phyloP scores from a whole-genome alignment of 108 stramenopile genomes.

The Fistulifera solaris region DNA sequence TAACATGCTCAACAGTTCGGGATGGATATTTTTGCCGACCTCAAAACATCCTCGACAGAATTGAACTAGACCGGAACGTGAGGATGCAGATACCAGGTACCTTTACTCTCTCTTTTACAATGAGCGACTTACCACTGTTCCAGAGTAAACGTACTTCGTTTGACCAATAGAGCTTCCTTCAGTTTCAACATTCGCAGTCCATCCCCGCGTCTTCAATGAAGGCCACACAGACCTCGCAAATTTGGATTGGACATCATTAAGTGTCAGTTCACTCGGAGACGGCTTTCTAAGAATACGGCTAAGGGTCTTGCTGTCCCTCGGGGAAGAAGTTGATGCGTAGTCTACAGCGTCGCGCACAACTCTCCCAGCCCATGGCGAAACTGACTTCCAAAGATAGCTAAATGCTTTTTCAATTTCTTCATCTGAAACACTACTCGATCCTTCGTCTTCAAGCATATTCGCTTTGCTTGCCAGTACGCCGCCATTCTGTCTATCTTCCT shows the following conservation, averaged over 20 bases:
- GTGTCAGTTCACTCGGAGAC: no score
- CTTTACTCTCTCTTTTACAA: no score
- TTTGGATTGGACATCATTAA: background rate
- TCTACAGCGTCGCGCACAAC: background rate
- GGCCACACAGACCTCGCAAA: constrained; percentile 53
- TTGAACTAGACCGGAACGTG: constrained; percentile 13
- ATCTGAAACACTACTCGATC: background rate
- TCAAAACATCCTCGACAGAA: constrained; percentile 45
- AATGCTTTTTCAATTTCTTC: constrained; percentile 16
- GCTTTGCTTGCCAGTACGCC: no score
- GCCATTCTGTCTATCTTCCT: no score
- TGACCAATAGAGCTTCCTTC: constrained; percentile 21
- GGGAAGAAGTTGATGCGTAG: background rate
- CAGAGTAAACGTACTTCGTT: constrained; percentile 10
- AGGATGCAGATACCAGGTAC: background rate
- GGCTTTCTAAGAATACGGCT: constrained; percentile 8
- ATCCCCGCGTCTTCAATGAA: constrained; percentile 53
- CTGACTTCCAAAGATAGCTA: background rate
- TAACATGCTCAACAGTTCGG: constrained; percentile 49
- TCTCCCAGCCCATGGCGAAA: constrained; percentile 3
- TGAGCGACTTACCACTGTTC: constrained; percentile 5
- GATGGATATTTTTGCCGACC: constrained; percentile 44
- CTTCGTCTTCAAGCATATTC: no score
- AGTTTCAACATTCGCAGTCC: constrained; percentile 41
- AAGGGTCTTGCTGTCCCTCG: constrained; percentile 6